Evolutionary conservation across 2,329 filamentous ascomycete species (phyloP), one percentile per base, ranked within the genome.

Genomic region (Alternaria dauci): DNA sequence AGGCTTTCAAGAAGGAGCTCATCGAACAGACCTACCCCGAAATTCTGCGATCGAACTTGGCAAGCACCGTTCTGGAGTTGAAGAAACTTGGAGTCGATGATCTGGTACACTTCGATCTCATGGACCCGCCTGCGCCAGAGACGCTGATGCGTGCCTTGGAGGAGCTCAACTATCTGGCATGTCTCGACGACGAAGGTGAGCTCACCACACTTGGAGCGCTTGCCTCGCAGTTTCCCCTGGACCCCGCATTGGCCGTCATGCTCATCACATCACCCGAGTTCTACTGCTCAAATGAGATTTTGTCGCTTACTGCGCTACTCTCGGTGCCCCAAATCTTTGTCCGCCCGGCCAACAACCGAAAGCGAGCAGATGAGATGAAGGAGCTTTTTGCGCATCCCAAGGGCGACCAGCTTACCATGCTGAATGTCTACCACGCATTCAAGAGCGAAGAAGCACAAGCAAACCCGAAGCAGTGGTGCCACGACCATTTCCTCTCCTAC

Each of bases 351-450:
- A 88, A 87, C 72, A 90, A 92, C 69, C 89, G 94, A 63, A 96
- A 96, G 81, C 90, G 92, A 46, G 95, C 95, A 47, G 95, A 99
- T 77, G 93, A 97, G 79, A 98, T 98, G 93, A 99, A 99, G 84
- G 86, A 89, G 39, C 87, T 94, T 41, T 99, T 99, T 74, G 90
- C 92, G 28, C 95, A 99, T 76, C 88, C 89, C 1, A 94, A 98
- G 67, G 95, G 95, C 55, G 95, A 99, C 75, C 95, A 99, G 75
- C 85, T 99, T 44, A 98, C 95, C 16, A 90, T 99, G 78, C 87
- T 99, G 62, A 99, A 99, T 77, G 94, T 94, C 46, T 99, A 98
- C 80, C 96, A 99, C 78, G 95, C 95, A 23, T 99, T 97, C 88
- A 97, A 96, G 82, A 85, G 88, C 42, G 79, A 88, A 74, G 83